Percentiles rank a stretch among this genome's conserved stretches.
Conservation (phyloP, 768 basidiomycete species). For the Leccinellum albellum region DNA sequence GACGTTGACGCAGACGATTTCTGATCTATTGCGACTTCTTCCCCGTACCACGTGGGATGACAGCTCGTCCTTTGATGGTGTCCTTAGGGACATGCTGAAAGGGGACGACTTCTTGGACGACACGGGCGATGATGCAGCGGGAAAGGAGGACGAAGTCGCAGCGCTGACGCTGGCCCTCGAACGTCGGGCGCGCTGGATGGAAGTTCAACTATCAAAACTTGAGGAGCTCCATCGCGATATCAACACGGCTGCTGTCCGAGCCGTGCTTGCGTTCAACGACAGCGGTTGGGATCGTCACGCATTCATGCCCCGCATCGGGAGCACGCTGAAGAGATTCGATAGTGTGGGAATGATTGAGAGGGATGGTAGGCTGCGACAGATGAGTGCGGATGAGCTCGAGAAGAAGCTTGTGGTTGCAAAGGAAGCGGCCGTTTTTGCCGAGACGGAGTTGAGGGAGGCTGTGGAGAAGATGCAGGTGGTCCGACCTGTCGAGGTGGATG, state of each 20-base stretch:
- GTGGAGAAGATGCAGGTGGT: conserved; percentile 65
- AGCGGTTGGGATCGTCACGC: conserved; percentile 74
- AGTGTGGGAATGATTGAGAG: conserved; percentile 54
- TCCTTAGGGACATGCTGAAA: conserved; percentile 83
- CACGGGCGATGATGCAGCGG: conserved; percentile 56
- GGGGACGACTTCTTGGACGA: conserved; percentile 85
- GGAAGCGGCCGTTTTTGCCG: conserved; percentile 67
- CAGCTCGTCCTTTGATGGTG: conserved; percentile 84
- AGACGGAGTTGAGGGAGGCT: conserved; percentile 68
- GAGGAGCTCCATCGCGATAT: conserved; percentile 89
- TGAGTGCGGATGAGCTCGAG: conserved; percentile 73
- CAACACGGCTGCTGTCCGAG: conserved; percentile 81
- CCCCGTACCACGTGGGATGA: conserved; percentile 90
- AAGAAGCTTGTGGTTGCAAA: conserved; percentile 67
- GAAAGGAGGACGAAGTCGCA: conserved; percentile 80
- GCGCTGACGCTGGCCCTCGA: conserved; percentile 80
- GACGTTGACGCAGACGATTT: conserved; percentile 87
- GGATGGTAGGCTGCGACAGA: conserved; percentile 40
- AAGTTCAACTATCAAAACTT: conserved; percentile 82
- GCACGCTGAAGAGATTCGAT: conserved; percentile 66
- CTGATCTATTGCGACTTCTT: conserved; percentile 77
- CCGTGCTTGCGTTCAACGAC: conserved; percentile 80
- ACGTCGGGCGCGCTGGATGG: conserved; percentile 91
- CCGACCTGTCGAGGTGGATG: conserved; percentile 44
- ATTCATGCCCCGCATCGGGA: conserved; percentile 67